Evolutionary conservation across 2,329 filamentous ascomycete genomes (phyloP).

Genomic region (Lasiodiplodia sp.): DNA sequence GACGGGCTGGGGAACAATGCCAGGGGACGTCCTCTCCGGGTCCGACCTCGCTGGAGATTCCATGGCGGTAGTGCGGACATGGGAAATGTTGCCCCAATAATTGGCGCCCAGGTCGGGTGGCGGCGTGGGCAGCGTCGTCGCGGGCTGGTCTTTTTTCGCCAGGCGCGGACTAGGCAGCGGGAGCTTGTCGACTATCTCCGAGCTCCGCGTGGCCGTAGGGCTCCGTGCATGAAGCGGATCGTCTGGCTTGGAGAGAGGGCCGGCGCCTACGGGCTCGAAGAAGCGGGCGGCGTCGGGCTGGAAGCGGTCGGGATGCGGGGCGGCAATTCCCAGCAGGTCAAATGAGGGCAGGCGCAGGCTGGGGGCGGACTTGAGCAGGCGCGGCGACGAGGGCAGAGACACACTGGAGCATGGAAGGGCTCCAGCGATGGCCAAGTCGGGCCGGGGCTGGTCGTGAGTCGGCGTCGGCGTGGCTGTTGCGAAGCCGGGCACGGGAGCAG

Average conservation of each 20-base stretch:
- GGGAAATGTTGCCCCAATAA: slow-evolving; percentile 49
- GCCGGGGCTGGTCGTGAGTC: slow-evolving; percentile 21
- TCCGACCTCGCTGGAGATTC: slow-evolving; percentile 52
- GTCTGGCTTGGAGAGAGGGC: slow-evolving; percentile 48
- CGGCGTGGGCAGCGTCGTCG: slow-evolving; percentile 53
- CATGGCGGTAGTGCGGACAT: slow-evolving; percentile 44
- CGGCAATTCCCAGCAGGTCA: slow-evolving; percentile 59
- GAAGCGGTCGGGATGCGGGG: slow-evolving; percentile 54
- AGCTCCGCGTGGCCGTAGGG: slow-evolving; percentile 37
- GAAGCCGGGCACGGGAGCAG: slow-evolving; percentile 24
- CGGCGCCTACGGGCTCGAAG: slow-evolving; percentile 45
- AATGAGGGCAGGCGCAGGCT: slow-evolving; percentile 62
- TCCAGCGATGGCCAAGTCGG: slow-evolving; percentile 24
- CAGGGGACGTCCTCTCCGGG: slow-evolving; percentile 35
- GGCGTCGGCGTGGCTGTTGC: slow-evolving; percentile 22
- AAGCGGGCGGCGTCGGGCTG: slow-evolving; percentile 36
- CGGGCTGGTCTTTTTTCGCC: neutral
- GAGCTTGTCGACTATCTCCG: slow-evolving; percentile 12
- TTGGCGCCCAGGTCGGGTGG: slow-evolving; percentile 52
- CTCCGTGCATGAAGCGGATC: slow-evolving; percentile 51
- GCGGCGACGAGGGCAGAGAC: slow-evolving; percentile 18
- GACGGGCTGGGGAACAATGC: slow-evolving; percentile 11
- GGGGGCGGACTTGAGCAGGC: slow-evolving; percentile 9
- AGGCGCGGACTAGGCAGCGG: slow-evolving; percentile 18
- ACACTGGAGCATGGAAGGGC: slow-evolving; percentile 12